Percentiles rank a stretch among this genome's conserved stretches.
Conservation (phyloP, 1,139 yeast genomes). For the Diutina sp. region DNA sequence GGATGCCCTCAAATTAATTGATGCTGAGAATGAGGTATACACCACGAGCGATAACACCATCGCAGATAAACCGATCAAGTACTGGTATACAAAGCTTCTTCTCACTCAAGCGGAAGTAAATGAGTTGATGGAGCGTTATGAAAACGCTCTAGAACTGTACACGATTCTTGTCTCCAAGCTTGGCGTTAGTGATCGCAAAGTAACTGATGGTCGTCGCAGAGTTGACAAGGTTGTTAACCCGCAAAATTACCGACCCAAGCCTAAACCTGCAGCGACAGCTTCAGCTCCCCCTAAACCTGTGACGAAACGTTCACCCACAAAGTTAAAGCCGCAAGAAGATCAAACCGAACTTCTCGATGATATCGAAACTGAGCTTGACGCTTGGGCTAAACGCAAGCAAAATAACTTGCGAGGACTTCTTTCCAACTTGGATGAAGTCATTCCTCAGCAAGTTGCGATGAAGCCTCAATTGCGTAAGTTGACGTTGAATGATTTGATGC, state of each 20-base stretch:
- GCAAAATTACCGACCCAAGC: constrained; percentile 5
- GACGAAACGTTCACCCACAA: neutral
- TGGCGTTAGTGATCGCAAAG: constrained; percentile 52
- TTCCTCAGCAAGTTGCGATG: constrained; percentile 46
- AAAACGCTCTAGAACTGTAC: constrained; percentile 52
- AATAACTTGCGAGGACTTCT: constrained; percentile 67
- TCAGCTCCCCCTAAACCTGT: neutral
- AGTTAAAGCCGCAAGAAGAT: neutral
- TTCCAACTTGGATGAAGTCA: constrained; percentile 47
- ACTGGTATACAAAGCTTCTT: constrained; percentile 63
- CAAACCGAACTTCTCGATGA: constrained; percentile 4
- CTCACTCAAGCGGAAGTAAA: constrained; percentile 70
- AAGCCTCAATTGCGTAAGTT: constrained; percentile 8
- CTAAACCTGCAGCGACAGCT: neutral
- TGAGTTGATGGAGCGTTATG: constrained; percentile 64
- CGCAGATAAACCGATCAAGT: constrained; percentile 46
- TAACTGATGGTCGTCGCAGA: constrained; percentile 75
- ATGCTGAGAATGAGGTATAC: constrained; percentile 15
- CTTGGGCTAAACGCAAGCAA: constrained; percentile 68
- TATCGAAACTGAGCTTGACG: constrained; percentile 19
- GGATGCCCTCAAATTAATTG: constrained; percentile 47
- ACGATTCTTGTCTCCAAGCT: constrained; percentile 42
- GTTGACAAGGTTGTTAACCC: constrained; percentile 58
- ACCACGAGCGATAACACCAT: constrained; percentile 10
- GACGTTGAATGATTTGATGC: constrained; percentile 60